phyloP scores from a whole-genome alignment of 1,139 yeast genomes.

The Lodderomyces jiufengensis region DNA sequence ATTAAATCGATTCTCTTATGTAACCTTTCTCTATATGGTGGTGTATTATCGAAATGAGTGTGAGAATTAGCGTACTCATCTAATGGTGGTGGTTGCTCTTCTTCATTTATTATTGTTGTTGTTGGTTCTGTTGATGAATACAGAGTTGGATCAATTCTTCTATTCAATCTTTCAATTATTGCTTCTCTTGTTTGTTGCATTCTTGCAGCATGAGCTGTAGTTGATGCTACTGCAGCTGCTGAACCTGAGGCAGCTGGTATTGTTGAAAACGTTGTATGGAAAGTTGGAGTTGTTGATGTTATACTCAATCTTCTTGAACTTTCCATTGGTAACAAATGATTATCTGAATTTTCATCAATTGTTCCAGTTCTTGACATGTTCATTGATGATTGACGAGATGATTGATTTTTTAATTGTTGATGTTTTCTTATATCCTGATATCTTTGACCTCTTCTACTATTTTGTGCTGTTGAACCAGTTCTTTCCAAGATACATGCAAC shows the following conservation, averaged over 20 bases:
- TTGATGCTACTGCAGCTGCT: neutral
- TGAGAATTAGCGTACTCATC: conserved; percentile 17
- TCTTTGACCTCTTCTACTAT: conserved; percentile 9
- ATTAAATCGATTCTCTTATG: conserved; percentile 35
- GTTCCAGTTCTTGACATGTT: too few species aligned
- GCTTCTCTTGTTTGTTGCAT: conserved; percentile 11
- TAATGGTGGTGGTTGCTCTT: conserved; percentile 17
- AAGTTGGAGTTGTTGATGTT: conserved; percentile 1
- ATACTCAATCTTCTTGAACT: neutral
- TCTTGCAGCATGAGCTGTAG: neutral
- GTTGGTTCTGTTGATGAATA: conserved; percentile 1
- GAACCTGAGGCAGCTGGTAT: neutral
- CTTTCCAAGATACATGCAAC: conserved; percentile 13
- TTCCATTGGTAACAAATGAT: too few species aligned
- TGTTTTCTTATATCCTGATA: conserved; percentile 6
- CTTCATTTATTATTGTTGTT: conserved; percentile 1
- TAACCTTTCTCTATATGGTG: conserved; percentile 37
- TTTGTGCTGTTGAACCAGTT: conserved; percentile 10
- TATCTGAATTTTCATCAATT: too few species aligned
- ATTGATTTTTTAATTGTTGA: neutral
- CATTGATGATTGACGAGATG: too few species aligned
- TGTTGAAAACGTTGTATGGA: neutral
- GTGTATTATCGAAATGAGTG: conserved; percentile 23
- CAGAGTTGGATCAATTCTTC: conserved; percentile 8
- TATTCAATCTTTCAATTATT: conserved; percentile 11